Conservation (phyloP, 2,329 filamentous ascomycete genomes). For the Microdochium bolleyi region DNA sequence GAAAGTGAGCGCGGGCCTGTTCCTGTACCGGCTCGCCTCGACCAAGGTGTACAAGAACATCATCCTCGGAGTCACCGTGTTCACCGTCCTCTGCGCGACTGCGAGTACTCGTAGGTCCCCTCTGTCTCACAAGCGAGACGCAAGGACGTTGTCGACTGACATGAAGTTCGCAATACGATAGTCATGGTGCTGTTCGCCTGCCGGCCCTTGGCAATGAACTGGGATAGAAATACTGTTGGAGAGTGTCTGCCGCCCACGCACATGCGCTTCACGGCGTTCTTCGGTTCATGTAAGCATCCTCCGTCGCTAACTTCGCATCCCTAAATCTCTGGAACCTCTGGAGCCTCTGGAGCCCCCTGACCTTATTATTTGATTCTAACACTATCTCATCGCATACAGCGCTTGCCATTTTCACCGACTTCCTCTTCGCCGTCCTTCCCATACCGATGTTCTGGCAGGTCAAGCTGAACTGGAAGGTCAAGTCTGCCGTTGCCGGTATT, state of each 20-base stretch:
- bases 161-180: too few species aligned
- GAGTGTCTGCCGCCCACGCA: constrained; percentile 9
- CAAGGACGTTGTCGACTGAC: too few species aligned
- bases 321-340: too few species aligned
- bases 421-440: constrained; percentile 17
- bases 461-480: constrained; percentile 17
- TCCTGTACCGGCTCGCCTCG: constrained; percentile 16
- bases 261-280: constrained; percentile 15
- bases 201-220: constrained; percentile 11
- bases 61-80: constrained; percentile 13
- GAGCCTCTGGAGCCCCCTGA: neutral
- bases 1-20: constrained; percentile 20
- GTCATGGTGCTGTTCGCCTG: constrained; percentile 18
- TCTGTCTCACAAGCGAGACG: too few species aligned
- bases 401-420: constrained; percentile 16
- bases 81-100: constrained; percentile 13
- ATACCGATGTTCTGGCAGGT: constrained; percentile 19
- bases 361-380: neutral
- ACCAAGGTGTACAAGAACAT: constrained; percentile 8
- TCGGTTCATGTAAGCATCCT: constrained; percentile 6
- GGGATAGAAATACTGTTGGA: constrained; percentile 13
- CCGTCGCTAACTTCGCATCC: too few species aligned
- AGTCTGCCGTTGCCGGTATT: constrained; percentile 13
- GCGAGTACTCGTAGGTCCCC: constrained; percentile 6
- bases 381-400: constrained; percentile 4